These are phyloP conservation scores for Thalassiosira sp. DNA, from an alignment of 352 stramenopile genomes.

Conservation along the genomic window DNA sequence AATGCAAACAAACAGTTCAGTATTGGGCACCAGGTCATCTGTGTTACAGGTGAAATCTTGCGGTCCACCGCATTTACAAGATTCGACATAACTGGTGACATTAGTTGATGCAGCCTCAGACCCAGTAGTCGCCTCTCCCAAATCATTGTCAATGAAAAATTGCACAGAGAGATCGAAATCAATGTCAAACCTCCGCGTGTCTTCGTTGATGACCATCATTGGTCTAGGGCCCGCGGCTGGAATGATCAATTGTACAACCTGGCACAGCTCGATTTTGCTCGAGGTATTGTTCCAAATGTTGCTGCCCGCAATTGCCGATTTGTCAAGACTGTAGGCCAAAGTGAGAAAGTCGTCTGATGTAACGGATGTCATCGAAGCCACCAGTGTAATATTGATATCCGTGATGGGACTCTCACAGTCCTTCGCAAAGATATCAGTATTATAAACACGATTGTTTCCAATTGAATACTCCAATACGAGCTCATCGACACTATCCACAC, in stretches of 20 bases:
- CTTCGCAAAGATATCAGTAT: not conserved
- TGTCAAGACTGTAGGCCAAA: slow-evolving; percentile 2
- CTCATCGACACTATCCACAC: not conserved
- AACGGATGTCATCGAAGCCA: not conserved
- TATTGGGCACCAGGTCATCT: not conserved
- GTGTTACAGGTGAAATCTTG: not conserved
- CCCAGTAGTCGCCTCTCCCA: not conserved
- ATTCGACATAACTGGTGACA: not conserved
- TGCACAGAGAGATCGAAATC: slow-evolving; percentile 9
- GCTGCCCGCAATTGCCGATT: not conserved
- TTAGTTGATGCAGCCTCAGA: not conserved
- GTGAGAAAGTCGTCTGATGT: not conserved
- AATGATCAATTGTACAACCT: slow-evolving; percentile 10
- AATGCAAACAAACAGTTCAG: not conserved
- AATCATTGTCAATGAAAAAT: not conserved
- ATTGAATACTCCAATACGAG: not conserved
- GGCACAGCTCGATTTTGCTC: slow-evolving; percentile 12
- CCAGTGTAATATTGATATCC: not conserved
- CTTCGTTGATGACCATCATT: not conserved
- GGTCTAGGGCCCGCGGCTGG: not conserved
- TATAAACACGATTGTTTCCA: not conserved
- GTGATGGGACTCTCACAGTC: slow-evolving; percentile 1
- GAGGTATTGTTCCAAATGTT: slow-evolving; percentile 3
- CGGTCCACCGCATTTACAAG: not conserved
- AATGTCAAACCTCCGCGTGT: not conserved